Base-by-base conservation (phyloP, 306 rosid genomes). In the Trifolium pratense region DNA sequence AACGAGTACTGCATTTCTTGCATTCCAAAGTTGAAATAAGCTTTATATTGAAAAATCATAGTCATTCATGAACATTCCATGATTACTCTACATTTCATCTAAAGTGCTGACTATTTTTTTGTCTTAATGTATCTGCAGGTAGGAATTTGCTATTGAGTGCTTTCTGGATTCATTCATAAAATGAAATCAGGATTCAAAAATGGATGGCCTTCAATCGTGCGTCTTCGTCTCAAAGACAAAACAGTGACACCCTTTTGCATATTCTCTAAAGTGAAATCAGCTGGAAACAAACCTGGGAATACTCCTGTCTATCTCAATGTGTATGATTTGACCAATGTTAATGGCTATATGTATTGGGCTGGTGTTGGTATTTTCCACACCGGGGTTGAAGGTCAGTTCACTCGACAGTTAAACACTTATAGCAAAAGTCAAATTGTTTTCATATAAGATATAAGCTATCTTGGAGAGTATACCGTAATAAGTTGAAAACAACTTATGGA, bases 281-380 rank as follows among this genome's bases (percentile, higher is more conserved):
- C 86, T 16, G 88, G 72, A 58, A 82, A 43, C 72, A 70, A 79
- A 78, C 85, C 92, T 12, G 91, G 91, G 67, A 84, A 84, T 51
- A 6, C 91, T 17, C 96, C 97, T 66, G 96, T 93, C 43, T 93
- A 93, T 84, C 91, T 93, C 70, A 93, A 91, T 82, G 96, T 93
- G 31, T 93, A 93, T 77, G 98, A 93, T 82, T 88, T 93, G 74
- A 93, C 98, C 16, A 79, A 90, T 17, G 92, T 85, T 58, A 93
- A 93, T 79, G 97, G 97, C 62, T 93, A 90, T 58, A 86, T 91
- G 81, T 91, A 82, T 65, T 93, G 98, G 98, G 98, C 98, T 16
- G 98, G 98, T 42, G 75, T 93, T 67, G 98, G 97, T 31, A 88
- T 91, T 84, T 93, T 88, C 84, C 98, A 93, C 84, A 81, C 98